phyloP scores from a whole-genome alignment of 306 rosid species.

The Cucumis cinereus region DNA sequence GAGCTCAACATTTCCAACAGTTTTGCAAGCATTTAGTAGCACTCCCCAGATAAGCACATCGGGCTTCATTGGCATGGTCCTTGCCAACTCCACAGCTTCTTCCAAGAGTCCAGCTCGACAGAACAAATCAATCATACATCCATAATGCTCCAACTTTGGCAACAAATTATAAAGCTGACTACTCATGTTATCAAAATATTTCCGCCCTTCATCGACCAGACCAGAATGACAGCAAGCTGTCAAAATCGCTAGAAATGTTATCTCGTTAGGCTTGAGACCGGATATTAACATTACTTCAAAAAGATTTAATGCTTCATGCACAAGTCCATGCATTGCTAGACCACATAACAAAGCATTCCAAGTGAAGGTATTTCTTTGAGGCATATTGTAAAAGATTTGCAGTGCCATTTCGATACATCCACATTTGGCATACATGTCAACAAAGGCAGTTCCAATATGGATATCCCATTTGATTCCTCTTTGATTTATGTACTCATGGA shows the following conservation, averaged over 20 bases:
- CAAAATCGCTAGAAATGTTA: conserved; percentile 61
- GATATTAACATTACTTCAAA: conserved; percentile 46
- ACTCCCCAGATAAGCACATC: conserved; percentile 67
- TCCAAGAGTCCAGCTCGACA: conserved; percentile 55
- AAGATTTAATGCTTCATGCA: conserved; percentile 33
- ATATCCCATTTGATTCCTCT: conserved; percentile 51
- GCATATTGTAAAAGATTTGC: conserved; percentile 29
- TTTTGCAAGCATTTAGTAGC: conserved; percentile 44
- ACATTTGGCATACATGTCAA: conserved; percentile 74
- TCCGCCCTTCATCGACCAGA: conserved; percentile 54
- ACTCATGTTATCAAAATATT: conserved; percentile 37
- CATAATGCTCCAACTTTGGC: conserved; percentile 59
- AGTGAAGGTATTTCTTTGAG: conserved; percentile 44
- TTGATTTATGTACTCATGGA: conserved; percentile 47
- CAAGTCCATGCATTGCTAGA: conserved; percentile 56
- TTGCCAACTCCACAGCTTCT: conserved; percentile 57
- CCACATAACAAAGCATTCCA: conserved; percentile 72
- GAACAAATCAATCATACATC: conserved; percentile 70
- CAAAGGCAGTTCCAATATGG: conserved; percentile 53
- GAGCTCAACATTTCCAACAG: conserved; percentile 36
- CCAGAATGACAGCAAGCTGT: conserved; percentile 80
- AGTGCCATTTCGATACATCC: conserved; percentile 53
- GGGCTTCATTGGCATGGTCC: conserved; percentile 68
- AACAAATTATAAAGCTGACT: conserved; percentile 30
- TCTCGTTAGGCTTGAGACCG: conserved; percentile 47